phyloP scores from a whole-genome alignment of 495 filamentous ascomycete species.

The Astrothelium macrocarpum region DNA sequence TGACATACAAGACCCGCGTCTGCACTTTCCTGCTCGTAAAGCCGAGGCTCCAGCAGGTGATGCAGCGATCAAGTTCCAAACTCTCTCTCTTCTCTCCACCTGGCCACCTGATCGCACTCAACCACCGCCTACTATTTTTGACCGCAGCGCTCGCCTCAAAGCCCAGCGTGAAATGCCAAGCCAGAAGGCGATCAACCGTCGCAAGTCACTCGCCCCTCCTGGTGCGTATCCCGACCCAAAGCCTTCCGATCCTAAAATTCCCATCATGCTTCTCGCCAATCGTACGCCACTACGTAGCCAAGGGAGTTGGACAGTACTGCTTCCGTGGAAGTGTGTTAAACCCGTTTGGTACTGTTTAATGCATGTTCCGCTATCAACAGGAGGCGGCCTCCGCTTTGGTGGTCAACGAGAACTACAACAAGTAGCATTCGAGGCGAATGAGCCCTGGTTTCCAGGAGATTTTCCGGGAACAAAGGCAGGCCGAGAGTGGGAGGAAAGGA shows the following conservation, averaged over 20 bases:
- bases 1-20: constrained; percentile 65
- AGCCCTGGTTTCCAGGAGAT: constrained; percentile 82
- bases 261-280: constrained; percentile 60
- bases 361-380: constrained; percentile 73
- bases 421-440: constrained; percentile 68
- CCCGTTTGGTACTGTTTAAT: constrained; percentile 82
- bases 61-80: constrained; percentile 38
- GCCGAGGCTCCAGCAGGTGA: constrained; percentile 30
- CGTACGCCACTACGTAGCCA: constrained; percentile 42
- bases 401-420: constrained; percentile 73
- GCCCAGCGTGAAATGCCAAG: constrained; percentile 60
- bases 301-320: constrained; percentile 72
- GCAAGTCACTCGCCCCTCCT: constrained; percentile 56
- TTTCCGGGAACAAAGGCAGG: constrained; percentile 77
- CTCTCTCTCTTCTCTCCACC: constrained; percentile 48
- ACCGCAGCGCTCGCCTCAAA: constrained; percentile 51
- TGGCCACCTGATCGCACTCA: constrained; percentile 61
- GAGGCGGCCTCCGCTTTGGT: constrained; percentile 70
- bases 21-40: constrained; percentile 57
- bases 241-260: constrained; percentile 68
- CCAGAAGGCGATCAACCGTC: constrained; percentile 79
- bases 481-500: constrained; percentile 59
- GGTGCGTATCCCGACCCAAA: constrained; percentile 53
- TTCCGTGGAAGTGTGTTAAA: constrained; percentile 85
- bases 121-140: constrained; percentile 53